phyloP scores from a whole-genome alignment of 73 alveolate genomes.

The Durusdinium trenchii region DNA sequence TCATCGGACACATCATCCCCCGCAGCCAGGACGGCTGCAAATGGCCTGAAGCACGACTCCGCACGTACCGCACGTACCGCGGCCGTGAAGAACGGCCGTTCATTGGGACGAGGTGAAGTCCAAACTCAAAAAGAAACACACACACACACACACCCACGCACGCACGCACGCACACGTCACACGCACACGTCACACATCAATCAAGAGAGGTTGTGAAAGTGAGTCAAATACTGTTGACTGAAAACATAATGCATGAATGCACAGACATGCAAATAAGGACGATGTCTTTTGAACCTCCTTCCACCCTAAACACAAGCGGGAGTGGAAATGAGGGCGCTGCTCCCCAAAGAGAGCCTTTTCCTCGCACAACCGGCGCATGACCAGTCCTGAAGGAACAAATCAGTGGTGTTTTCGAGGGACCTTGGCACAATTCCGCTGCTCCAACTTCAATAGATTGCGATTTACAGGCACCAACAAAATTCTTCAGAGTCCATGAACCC shows the following conservation, averaged over 20 bases:
- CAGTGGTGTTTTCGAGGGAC: too few species aligned
- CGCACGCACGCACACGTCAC: not conserved
- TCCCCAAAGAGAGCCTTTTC: conserved; percentile 63
- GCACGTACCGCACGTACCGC: too few species aligned
- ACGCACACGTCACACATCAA: not conserved
- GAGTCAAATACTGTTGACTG: not conserved
- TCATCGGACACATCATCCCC: conserved; percentile 63
- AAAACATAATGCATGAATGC: too few species aligned
- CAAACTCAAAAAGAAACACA: not conserved
- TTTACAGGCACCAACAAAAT: too few species aligned
- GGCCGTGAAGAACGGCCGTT: too few species aligned
- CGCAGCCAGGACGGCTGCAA: conserved; percentile 48
- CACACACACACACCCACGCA: not conserved
- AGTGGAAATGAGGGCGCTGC: not conserved
- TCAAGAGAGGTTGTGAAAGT: not conserved
- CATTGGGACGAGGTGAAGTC: not conserved
- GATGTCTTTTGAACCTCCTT: too few species aligned
- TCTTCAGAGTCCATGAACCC: too few species aligned
- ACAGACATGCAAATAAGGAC: too few species aligned
- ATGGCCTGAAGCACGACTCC: conserved; percentile 44
- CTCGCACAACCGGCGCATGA: conserved; percentile 61
- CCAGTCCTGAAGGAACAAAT: not conserved
- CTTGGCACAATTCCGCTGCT: too few species aligned
- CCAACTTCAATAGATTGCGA: too few species aligned
- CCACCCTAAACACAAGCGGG: too few species aligned